Base-by-base conservation (phyloP, 345 rosid genomes). In the Tarenaya hassleriana region DNA sequence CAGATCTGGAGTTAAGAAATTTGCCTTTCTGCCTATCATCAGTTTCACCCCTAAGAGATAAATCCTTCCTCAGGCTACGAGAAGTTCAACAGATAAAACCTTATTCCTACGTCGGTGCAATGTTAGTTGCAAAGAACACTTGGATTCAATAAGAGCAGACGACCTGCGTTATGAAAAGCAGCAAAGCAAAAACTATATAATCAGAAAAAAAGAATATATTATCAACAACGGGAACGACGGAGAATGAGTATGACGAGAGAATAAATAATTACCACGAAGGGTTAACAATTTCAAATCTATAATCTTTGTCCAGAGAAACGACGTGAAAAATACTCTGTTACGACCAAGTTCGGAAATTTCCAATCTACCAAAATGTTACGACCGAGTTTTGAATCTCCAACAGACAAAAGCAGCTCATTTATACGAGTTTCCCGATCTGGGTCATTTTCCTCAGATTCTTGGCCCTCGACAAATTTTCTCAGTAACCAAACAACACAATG, bases 131-230 rank as follows among this genome's bases (percentile, higher is more conserved):
- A 17, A n/a, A 29, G 16, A 42, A 16, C 41, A 34, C 27, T 27
- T 21, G 19, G 43, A 37, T 51, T 38, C 31, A 2, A n/a, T 8
- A 16, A 0, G 29, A 34, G 1, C 4, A 27, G 7, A 14, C 37
- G 11, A 27, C 54, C 69, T 65, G 69, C 64, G 58, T 45, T 52
- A 21, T 9, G 55, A 58, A 49, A 18, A 34, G 16, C 44, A 50
- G 16, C 6, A 16, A 58, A 4, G 3, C 29, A 5, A 24, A 24
- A 24, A 24, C 29, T 5, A 24, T 24, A 24, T 24, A 24, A 24
- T 24, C 29, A 24, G 29, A 24, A 24, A 24, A 24, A 24, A 24
- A 5, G 5, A 24, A 24, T 2, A 24, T 24, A 2, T 24, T 5
- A 24, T 24, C 29, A 24, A 24, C 5, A 5, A 2, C 29, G 29